These are phyloP conservation scores for Linanthus parryae DNA, from an alignment of 148 eudicot species.

Conservation along the genomic window DNA sequence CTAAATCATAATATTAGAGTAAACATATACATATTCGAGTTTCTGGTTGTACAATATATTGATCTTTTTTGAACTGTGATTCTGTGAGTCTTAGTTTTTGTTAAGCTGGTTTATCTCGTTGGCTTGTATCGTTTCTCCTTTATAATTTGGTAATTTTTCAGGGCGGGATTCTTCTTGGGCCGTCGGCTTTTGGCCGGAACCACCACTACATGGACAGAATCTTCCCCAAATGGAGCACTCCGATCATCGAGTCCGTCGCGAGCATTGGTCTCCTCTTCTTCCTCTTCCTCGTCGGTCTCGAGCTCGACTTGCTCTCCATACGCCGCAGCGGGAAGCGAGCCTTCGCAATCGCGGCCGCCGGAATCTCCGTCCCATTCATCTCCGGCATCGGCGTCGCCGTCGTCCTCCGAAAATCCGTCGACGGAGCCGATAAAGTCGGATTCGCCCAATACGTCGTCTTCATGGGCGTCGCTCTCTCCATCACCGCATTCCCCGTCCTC, in stretches of 20 bases:
- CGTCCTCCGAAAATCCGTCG: slow-evolving; percentile 18
- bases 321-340: slow-evolving; percentile 29
- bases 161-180: slow-evolving; percentile 47
- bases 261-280: slow-evolving; percentile 43
- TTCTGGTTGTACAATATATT: too few species aligned
- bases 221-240: slow-evolving; percentile 45
- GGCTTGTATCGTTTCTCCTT: not conserved
- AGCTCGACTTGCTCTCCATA: slow-evolving; percentile 30
- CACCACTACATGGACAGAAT: slow-evolving; percentile 21
- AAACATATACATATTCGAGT: too few species aligned
- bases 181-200: slow-evolving; percentile 42
- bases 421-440: slow-evolving; percentile 27
- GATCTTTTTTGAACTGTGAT: too few species aligned
- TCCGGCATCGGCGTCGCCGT: slow-evolving; percentile 27
- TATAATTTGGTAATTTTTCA: not conserved
- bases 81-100: too few species aligned
- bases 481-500: slow-evolving; percentile 50
- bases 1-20: too few species aligned
- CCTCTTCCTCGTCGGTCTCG: slow-evolving; percentile 42
- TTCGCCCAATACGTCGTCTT: slow-evolving; percentile 25
- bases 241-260: slow-evolving; percentile 37
- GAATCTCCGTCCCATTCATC: slow-evolving; percentile 31
- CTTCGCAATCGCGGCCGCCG: slow-evolving; percentile 32
- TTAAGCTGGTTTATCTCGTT: too few species aligned
- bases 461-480: slow-evolving; percentile 44